These are phyloP conservation scores for Choiromyces venosus DNA, from an alignment of 495 filamentous ascomycete genomes.

Conservation along the genomic window DNA sequence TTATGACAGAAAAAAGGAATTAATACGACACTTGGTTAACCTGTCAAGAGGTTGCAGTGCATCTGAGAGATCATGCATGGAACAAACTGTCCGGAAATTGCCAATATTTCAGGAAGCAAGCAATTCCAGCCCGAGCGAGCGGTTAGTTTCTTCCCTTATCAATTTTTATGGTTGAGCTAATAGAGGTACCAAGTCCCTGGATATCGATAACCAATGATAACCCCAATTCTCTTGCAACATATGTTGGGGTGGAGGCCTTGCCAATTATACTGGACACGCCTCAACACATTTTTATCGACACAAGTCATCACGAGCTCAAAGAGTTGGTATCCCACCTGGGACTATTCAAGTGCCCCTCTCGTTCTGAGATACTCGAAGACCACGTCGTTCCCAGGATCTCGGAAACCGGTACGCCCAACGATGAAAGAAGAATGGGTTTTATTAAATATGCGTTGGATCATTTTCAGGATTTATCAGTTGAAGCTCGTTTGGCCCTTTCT, in stretches of 20 bases:
- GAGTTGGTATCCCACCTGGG: conserved; percentile 8
- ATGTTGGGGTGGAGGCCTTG: conserved; percentile 17
- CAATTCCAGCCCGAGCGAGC: neutral
- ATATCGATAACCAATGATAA: conserved; percentile 12
- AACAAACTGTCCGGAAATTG: conserved; percentile 6
- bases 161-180: neutral
- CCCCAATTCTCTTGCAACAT: neutral
- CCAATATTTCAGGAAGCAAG: conserved; percentile 18
- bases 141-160: conserved; percentile 3
- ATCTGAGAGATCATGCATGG: conserved; percentile 3
- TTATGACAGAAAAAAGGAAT: conserved; percentile 4
- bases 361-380: conserved; percentile 13
- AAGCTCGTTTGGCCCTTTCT: conserved; percentile 14
- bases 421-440: conserved; percentile 18
- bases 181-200: conserved; percentile 12
- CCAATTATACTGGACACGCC: conserved; percentile 14
- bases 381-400: conserved; percentile 28
- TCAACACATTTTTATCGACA: conserved; percentile 34
- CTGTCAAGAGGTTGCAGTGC: conserved; percentile 1
- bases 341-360: conserved; percentile 18
- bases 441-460: conserved; percentile 14
- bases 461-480: conserved; percentile 4
- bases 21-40: conserved; percentile 7
- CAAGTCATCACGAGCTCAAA: conserved; percentile 1
- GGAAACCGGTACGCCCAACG: neutral